Evolutionary conservation across 495 filamentous ascomycete species (phyloP).

Genomic region (Xylaria bambusicola): DNA sequence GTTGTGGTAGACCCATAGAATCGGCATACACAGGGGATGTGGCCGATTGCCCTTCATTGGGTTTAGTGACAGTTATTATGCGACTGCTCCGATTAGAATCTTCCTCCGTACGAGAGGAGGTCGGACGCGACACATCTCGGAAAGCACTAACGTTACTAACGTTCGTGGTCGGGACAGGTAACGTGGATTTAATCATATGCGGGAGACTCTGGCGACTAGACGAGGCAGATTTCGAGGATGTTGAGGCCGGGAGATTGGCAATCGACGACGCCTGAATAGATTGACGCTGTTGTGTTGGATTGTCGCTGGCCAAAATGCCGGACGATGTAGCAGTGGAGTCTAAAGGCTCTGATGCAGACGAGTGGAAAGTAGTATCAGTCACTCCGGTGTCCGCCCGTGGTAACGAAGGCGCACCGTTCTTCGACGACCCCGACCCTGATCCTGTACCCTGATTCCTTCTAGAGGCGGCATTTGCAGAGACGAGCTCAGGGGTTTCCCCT

Average conservation of each 20-base stretch:
- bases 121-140: constrained; percentile 46
- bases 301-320: constrained; percentile 36
- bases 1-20: constrained; percentile 32
- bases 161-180: constrained; percentile 56
- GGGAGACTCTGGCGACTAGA: constrained; percentile 50
- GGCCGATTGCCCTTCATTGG: constrained; percentile 31
- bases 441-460: constrained; percentile 40
- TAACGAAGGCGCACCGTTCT: constrained; percentile 36
- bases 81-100: constrained; percentile 25
- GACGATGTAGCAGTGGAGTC: constrained; percentile 37
- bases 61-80: constrained; percentile 41
- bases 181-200: constrained; percentile 47
- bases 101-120: constrained; percentile 43
- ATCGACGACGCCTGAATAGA: constrained; percentile 59
- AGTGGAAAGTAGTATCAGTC: constrained; percentile 39
- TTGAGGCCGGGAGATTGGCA: constrained; percentile 43
- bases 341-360: constrained; percentile 39
- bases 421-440: constrained; percentile 42
- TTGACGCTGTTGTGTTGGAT: constrained; percentile 42
- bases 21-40: constrained; percentile 43
- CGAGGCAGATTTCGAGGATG: constrained; percentile 53
- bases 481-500: constrained; percentile 32
- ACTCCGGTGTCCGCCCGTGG: constrained; percentile 37
- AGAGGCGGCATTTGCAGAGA: constrained; percentile 42
- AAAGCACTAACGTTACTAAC: constrained; percentile 60